phyloP scores from a whole-genome alignment of 495 filamentous ascomycete species.

The Parathielavia hyrcaniae region DNA sequence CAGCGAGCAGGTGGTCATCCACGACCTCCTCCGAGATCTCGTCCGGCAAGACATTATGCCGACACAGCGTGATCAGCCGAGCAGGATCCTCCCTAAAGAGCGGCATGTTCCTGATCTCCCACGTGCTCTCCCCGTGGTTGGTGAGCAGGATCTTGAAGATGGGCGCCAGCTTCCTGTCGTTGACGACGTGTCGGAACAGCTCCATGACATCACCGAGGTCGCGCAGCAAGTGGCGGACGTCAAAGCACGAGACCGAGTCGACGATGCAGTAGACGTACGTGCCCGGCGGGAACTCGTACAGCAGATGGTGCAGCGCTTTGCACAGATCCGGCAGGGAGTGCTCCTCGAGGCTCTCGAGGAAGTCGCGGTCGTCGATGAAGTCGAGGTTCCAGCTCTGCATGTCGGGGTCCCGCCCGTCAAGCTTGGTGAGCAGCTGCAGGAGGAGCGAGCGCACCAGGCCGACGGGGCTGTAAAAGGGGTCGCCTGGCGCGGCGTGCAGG shows the following conservation, averaged over 20 bases:
- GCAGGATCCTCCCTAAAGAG: too few relatives aligned
- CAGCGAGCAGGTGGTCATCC: too few relatives aligned
- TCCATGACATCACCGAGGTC: neutral
- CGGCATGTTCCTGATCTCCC: too few relatives aligned
- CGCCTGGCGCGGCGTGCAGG: neutral
- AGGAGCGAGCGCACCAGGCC: neutral
- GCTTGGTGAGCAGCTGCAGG: neutral
- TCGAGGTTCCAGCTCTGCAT: neutral
- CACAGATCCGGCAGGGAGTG: neutral
- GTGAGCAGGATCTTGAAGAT: neutral
- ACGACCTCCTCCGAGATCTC: too few relatives aligned
- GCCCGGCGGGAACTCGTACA: neutral
- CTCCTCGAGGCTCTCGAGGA: neutral
- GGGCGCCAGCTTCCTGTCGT: neutral
- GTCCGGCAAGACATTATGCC: too few relatives aligned
- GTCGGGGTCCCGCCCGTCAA: neutral
- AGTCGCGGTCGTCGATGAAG: neutral
- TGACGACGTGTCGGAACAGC: neutral
- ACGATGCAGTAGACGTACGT: conserved; percentile 9
- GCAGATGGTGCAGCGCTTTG: neutral
- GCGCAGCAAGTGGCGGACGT: neutral
- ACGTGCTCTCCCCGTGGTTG: neutral
- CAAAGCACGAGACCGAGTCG: conserved; percentile 1
- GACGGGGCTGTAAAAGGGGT: neutral
- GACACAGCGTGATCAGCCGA: too few relatives aligned